phyloP scores from a whole-genome alignment of 768 basidiomycete genomes.

The Tricholoma matsutake region DNA sequence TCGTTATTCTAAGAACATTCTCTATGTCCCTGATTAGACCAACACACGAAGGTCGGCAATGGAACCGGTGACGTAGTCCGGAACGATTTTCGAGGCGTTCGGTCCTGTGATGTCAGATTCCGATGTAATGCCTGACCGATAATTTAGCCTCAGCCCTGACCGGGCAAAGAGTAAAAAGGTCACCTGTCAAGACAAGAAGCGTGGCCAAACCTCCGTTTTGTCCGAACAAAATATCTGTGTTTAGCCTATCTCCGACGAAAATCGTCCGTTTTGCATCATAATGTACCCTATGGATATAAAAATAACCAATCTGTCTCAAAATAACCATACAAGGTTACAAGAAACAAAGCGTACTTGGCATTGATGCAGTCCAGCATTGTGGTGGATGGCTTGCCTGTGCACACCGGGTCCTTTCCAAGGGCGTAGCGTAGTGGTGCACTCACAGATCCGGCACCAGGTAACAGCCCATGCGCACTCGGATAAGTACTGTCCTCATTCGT shows the following conservation, averaged over 20 bases:
- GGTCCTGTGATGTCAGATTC: conserved; percentile 72
- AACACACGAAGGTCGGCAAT: conserved; percentile 72
- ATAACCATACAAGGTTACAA: neutral
- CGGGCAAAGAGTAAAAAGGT: conserved; percentile 10
- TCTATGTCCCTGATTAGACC: conserved; percentile 6
- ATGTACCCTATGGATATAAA: conserved; percentile 53
- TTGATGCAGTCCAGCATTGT: conserved; percentile 94
- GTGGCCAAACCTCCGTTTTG: conserved; percentile 82
- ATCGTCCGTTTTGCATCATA: conserved; percentile 86
- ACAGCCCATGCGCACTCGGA: conserved; percentile 65
- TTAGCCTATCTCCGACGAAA: conserved; percentile 95
- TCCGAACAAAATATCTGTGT: conserved; percentile 95
- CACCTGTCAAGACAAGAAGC: conserved; percentile 90
- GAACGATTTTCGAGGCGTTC: conserved; percentile 66
- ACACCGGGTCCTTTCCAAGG: conserved; percentile 64
- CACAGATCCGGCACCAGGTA: conserved; percentile 85
- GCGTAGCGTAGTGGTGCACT: conserved; percentile 80
- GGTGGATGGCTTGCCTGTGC: conserved; percentile 87
- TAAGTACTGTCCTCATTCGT: conserved; percentile 95
- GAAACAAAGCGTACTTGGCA: conserved; percentile 40
- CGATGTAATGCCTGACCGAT: conserved; percentile 64
- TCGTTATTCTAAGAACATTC: neutral
- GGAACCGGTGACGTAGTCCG: conserved; percentile 76
- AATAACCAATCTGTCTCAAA: conserved; percentile 9
- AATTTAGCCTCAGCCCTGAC: conserved; percentile 1